phyloP scores from a whole-genome alignment of 805 yeast species.

The Suhomyces vadensis region DNA sequence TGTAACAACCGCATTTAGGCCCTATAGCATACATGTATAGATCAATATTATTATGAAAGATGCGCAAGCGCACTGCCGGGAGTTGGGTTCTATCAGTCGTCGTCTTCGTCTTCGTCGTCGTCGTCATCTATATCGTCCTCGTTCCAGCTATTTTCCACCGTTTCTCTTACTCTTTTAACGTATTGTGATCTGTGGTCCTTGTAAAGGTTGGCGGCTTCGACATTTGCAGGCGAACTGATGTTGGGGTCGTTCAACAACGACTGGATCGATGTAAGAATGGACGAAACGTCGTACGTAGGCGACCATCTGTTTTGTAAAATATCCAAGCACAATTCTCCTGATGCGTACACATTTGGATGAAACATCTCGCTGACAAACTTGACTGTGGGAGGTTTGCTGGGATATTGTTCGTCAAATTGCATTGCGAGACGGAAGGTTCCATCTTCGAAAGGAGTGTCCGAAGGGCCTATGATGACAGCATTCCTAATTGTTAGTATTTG shows the following conservation, averaged over 20 bases:
- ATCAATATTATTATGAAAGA: too few relatives aligned
- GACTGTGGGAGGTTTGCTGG: slow-evolving; percentile 94
- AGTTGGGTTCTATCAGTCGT: background rate
- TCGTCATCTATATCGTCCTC: slow-evolving; percentile 69
- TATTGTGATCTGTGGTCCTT: slow-evolving; percentile 95
- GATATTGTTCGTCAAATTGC: slow-evolving; percentile 95
- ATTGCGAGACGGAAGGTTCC: slow-evolving; percentile 88
- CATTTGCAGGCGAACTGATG: slow-evolving; percentile 95
- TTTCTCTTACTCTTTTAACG: slow-evolving; percentile 85
- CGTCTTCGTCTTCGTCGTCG: slow-evolving; percentile 42
- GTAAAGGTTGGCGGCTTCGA: slow-evolving; percentile 93
- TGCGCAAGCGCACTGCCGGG: too few relatives aligned
- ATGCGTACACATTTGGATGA: slow-evolving; percentile 95
- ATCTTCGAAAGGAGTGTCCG: slow-evolving; percentile 97
- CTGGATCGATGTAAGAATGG: slow-evolving; percentile 91
- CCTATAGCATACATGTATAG: too few relatives aligned
- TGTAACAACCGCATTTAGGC: too few relatives aligned
- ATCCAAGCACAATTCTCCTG: slow-evolving; percentile 94
- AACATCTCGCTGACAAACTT: slow-evolving; percentile 92
- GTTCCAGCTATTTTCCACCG: slow-evolving; percentile 93
- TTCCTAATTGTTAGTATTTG: slow-evolving; percentile 46
- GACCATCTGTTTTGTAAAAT: slow-evolving; percentile 97
- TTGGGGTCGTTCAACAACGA: slow-evolving; percentile 93
- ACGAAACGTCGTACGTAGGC: slow-evolving; percentile 96
- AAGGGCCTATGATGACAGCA: slow-evolving; percentile 96